These are phyloP conservation scores for Musa schizocarpa DNA, from an alignment of 176 grass and related monocot genomes.

Conservation along the genomic window DNA sequence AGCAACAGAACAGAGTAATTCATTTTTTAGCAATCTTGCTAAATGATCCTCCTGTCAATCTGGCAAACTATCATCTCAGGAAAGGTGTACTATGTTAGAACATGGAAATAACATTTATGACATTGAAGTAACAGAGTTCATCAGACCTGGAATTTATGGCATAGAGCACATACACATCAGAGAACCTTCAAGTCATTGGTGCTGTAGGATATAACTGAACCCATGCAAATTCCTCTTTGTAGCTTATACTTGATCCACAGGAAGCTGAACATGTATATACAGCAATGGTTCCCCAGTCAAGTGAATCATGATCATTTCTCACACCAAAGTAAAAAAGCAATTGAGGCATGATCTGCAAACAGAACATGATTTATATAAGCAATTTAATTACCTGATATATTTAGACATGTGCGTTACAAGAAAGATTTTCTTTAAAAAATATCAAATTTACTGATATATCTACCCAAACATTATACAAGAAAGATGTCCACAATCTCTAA, in stretches of 20 bases:
- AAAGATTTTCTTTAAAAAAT: background rate
- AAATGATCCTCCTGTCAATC: no score
- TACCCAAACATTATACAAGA: background rate
- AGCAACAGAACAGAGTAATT: no score
- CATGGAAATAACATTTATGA: background rate
- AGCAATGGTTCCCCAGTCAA: constrained; percentile 86
- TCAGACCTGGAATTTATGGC: background rate
- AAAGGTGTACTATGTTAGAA: background rate
- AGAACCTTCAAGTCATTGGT: constrained; percentile 9
- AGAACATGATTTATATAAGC: constrained; percentile 2
- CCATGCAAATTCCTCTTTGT: constrained; percentile 91
- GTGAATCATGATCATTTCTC: constrained; percentile 66
- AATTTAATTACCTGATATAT: background rate
- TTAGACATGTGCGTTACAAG: background rate
- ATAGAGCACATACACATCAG: background rate
- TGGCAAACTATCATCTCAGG: background rate
- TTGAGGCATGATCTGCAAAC: constrained; percentile 86
- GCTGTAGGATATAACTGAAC: constrained; percentile 69
- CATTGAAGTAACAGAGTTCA: background rate
- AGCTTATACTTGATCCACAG: constrained; percentile 53
- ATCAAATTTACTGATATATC: background rate
- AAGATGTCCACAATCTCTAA: background rate
- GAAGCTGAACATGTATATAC: constrained; percentile 70
- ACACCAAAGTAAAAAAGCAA: constrained; percentile 81
- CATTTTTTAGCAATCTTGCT: no score